Evolutionary conservation across 148 eudicot genomes (phyloP).

Genomic region (Mesembryanthemum crystallinum): DNA sequence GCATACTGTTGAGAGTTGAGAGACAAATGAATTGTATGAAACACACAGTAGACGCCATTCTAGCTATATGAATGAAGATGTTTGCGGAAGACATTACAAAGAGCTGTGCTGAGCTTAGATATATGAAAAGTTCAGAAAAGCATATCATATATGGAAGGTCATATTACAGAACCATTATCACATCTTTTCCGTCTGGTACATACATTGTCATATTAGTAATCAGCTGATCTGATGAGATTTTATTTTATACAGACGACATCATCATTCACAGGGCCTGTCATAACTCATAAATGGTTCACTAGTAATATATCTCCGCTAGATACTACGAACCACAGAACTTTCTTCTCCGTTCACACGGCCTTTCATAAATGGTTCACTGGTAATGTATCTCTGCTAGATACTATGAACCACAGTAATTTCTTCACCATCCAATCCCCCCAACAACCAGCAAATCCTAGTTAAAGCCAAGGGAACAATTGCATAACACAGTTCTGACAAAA

Average conservation of each 20-base stretch:
- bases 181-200: not conserved
- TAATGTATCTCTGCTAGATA: not conserved
- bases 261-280: not conserved
- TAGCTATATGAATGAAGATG: not conserved
- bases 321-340: not conserved
- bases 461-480: not conserved
- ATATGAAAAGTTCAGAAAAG: not conserved
- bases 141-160: not conserved
- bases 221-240: constrained; percentile 3
- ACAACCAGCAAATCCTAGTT: not conserved
- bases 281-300: not conserved
- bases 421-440: not conserved
- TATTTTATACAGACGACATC: not conserved
- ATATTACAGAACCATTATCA: not conserved
- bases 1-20: not conserved
- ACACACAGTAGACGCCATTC: not conserved
- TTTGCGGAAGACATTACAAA: not conserved
- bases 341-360: not conserved
- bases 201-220: not conserved
- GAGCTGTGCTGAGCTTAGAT: not conserved
- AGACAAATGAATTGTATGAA: not conserved
- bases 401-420: not conserved
- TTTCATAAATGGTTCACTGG: not conserved
- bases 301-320: not conserved
- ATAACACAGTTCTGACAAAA: not conserved